Percentiles rank a stretch among this genome's conserved stretches.
Conservation (phyloP, 495 filamentous ascomycete species). For the Aspergillus olivimuriae region DNA sequence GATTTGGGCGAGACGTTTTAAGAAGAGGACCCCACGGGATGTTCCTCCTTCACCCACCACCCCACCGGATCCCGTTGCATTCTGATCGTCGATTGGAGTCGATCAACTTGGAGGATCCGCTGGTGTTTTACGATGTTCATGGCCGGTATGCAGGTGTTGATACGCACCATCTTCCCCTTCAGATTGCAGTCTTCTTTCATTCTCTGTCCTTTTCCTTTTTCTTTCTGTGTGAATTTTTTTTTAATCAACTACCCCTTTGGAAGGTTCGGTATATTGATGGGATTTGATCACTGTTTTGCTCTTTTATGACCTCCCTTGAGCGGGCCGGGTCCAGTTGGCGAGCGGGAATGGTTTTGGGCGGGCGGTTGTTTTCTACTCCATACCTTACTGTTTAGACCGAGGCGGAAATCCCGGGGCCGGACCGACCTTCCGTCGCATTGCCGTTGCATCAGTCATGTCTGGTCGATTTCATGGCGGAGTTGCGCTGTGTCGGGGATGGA, state of each 20-base stretch:
- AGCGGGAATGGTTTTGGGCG: too few relatives aligned
- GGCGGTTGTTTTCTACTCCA: too few relatives aligned
- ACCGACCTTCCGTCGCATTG: not conserved
- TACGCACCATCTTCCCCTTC: conserved; percentile 10
- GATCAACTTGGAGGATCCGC: not conserved
- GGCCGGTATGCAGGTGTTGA: conserved; percentile 14
- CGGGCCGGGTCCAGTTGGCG: conserved; percentile 3
- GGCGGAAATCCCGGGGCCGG: not conserved
- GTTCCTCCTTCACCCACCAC: too few relatives aligned
- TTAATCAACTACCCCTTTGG: conserved; percentile 6
- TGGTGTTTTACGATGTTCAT: conserved; percentile 15
- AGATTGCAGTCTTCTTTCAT: conserved; percentile 7
- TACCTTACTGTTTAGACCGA: not conserved
- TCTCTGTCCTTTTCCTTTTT: conserved; percentile 8
- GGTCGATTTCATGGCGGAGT: conserved; percentile 12
- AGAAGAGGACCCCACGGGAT: too few relatives aligned
- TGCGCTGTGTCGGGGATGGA: conserved; percentile 11
- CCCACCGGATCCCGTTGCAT: too few relatives aligned
- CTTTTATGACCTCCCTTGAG: not conserved
- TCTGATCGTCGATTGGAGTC: not conserved
- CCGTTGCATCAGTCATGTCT: conserved; percentile 10
- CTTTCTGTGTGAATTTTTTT: conserved; percentile 3
- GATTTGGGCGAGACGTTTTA: conserved; percentile 67
- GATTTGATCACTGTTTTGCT: too few relatives aligned
- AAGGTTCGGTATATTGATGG: conserved; percentile 10